Percentiles rank a stretch among this genome's conserved stretches.
Evolutionary conservation across 345 rosid genomes (phyloP).

Genomic region (Eucalyptus sp.): DNA sequence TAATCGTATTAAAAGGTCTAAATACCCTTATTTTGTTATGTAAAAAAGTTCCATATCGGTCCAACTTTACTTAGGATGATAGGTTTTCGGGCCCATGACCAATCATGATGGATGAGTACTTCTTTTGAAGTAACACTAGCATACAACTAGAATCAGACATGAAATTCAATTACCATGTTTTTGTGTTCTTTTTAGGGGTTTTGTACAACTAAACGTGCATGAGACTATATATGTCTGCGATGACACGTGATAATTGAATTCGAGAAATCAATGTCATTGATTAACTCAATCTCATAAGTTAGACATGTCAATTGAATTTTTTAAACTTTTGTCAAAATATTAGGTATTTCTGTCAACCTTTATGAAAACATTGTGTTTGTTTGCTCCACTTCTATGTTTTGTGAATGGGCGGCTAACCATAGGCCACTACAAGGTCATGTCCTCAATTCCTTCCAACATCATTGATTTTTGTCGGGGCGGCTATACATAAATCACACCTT

Average conservation of each 20-base stretch:
- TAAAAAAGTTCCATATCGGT: not conserved
- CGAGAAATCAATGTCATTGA: not conserved
- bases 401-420: not conserved
- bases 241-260: not conserved
- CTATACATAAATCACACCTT: not conserved
- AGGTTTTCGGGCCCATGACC: not conserved
- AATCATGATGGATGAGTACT: not conserved
- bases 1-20: not conserved
- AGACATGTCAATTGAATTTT: not conserved
- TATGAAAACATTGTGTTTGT: not conserved
- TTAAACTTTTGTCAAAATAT: not conserved
- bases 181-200: not conserved
- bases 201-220: rapidly evolving
- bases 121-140: not conserved
- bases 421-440: not conserved
- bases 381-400: not conserved
- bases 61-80: not conserved
- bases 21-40: not conserved
- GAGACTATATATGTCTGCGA: not conserved
- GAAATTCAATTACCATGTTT: not conserved
- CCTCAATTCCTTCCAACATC: not conserved
- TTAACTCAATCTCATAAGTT: not conserved
- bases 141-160: not conserved
- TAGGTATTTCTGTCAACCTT: not conserved
- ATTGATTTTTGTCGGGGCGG: not conserved